These are phyloP conservation scores for Boechera retrofracta DNA, from an alignment of 345 rosid genomes.

Conservation along the genomic window DNA sequence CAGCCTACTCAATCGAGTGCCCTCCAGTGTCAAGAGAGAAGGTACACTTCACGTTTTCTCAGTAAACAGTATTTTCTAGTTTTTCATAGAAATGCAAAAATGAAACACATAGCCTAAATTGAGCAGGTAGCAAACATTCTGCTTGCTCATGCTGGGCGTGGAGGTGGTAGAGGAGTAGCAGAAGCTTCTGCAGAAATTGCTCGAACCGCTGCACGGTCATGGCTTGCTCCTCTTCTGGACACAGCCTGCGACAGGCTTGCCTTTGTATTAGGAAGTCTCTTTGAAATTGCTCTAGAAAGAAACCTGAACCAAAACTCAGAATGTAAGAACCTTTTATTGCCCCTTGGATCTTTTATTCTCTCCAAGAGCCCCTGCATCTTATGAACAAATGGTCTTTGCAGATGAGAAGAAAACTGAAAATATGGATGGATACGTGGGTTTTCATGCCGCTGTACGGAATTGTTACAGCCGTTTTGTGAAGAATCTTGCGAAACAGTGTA, in stretches of 20 bases:
- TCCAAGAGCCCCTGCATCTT: not conserved
- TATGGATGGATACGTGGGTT: constrained; percentile 88
- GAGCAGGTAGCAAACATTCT: constrained; percentile 91
- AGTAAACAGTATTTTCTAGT: not conserved
- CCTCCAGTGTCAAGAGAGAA: constrained; percentile 95
- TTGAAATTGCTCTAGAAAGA: constrained; percentile 90
- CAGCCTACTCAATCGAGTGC: constrained; percentile 93
- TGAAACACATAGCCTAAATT: constrained; percentile 27
- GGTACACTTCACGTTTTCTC: constrained; percentile 49
- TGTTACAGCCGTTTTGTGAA: constrained; percentile 72
- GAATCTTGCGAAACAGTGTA: constrained; percentile 86
- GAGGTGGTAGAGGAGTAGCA: constrained; percentile 84
- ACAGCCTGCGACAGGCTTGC: constrained; percentile 94
- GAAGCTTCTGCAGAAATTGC: constrained; percentile 99
- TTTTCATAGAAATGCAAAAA: not conserved
- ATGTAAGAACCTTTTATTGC: constrained; percentile 55
- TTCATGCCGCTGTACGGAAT: constrained; percentile 85
- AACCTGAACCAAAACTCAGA: constrained; percentile 64
- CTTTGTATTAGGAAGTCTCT: constrained; percentile 85
- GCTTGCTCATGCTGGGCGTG: constrained; percentile 92
- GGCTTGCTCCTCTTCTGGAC: constrained; percentile 98
- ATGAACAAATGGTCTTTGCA: constrained; percentile 43
- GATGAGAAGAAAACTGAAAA: constrained; percentile 69
- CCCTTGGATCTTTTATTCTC: constrained; percentile 16
- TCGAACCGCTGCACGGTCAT: constrained; percentile 90